Evolutionary conservation across 139 green algal genomes (phyloP), one percentile per base, ranked within the genome.

Genomic region (Raphidocelis subcapitata): DNA sequence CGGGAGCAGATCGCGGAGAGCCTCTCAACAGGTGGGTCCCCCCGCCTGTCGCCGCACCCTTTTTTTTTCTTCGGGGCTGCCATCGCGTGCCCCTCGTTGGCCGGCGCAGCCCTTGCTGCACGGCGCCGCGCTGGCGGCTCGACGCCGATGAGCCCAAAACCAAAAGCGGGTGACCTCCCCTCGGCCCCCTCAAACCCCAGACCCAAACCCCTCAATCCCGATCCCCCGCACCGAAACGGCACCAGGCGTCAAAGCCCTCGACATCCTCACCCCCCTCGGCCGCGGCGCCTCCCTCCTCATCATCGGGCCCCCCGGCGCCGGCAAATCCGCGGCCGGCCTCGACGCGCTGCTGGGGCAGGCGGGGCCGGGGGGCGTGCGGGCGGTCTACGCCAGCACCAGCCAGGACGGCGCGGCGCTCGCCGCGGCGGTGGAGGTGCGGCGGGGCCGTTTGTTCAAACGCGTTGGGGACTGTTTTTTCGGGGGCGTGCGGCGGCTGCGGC

Each of bases 211-310:
- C n/a, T n/a, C n/a, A n/a, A n/a, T n/a, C n/a, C n/a, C n/a, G n/a
- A n/a, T n/a, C n/a, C n/a, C n/a, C n/a, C n/a, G n/a, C n/a, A n/a
- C n/a, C n/a, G n/a, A n/a, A n/a, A n/a, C n/a, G n/a, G 28, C 21
- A 18, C 41, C 54, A 67, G 62, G 72, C 46, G 49, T 77, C 32
- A 81, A 92, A 85, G 91, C 76, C 1, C 29, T 97, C 32, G 92
- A 97, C 70, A 80, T 88, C 16, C 73, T 97, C 20, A 97, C 91
- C 1, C 93, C 91, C 0, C 72, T 97, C 36, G 93, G 92, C 1
- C 81, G 88, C n/a, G 93, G 93, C 14, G 83, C 91, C 46, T 85
- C 81, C 2, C 81, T 93, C 80, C 85, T 95, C 59, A 51, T 97
- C 14, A 80, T 90, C 8, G 89, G 91, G 1, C 79, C 80, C 12